Percentiles rank a stretch among this genome's conserved stretches.
Conservation (phyloP, 495 filamentous ascomycete genomes). For the Acidiella bohemica region DNA sequence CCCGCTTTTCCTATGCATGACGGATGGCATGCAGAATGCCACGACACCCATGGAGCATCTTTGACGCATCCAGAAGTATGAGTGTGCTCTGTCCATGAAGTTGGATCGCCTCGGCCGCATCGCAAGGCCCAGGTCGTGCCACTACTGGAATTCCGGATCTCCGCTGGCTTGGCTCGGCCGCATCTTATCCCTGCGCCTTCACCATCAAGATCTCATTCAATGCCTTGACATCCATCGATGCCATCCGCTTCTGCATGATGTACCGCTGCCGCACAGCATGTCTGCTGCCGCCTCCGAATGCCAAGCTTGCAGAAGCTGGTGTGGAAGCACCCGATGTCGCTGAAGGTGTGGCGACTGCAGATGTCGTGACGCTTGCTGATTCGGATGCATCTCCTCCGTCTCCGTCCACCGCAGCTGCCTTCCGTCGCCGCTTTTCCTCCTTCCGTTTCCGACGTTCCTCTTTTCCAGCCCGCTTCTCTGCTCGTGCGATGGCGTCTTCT, state of each 20-base stretch:
- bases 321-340: conserved; percentile 2
- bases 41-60: too few relatives aligned
- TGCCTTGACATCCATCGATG: conserved; percentile 54
- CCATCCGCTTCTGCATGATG: conserved; percentile 67
- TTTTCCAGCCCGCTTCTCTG: conserved; percentile 18
- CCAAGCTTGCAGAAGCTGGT: conserved; percentile 14
- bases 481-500: conserved; percentile 7
- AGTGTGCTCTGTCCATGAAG: neutral
- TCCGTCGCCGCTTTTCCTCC: conserved; percentile 13
- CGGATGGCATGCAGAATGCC: too few relatives aligned
- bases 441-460: conserved; percentile 20
- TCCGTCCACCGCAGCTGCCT: neutral
- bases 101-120: neutral
- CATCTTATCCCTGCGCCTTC: conserved; percentile 12
- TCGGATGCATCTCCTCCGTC: neutral
- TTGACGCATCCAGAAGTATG: too few relatives aligned
- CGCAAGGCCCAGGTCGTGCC: too few relatives aligned
- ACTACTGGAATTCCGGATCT: too few relatives aligned
- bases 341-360: neutral
- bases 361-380: neutral
- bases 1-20: too few relatives aligned
- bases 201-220: conserved; percentile 47
- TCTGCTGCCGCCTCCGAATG: conserved; percentile 33
- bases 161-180: neutral
- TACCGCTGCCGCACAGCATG: conserved; percentile 54